A percentile compares a stretch with the other conserved stretches of the same genome.
These are phyloP conservation scores for Lactifluus rugatus DNA, from an alignment of 768 basidiomycete species.

Conservation along the genomic window DNA sequence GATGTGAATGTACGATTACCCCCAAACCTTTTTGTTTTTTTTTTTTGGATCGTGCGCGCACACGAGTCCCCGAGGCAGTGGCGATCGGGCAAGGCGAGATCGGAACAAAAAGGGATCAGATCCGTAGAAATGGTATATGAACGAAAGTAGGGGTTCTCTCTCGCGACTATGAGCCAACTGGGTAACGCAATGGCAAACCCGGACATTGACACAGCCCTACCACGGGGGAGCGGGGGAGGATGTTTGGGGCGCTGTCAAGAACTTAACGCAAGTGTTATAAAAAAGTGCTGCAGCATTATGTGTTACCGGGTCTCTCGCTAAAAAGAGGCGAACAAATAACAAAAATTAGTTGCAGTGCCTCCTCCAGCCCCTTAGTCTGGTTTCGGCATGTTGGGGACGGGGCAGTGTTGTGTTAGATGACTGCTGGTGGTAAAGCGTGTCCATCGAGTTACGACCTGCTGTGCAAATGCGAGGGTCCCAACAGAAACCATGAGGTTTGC, in stretches of 20 bases:
- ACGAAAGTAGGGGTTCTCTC: background rate
- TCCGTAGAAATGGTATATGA: constrained; percentile 4
- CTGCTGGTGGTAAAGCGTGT: background rate
- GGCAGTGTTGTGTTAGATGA: background rate
- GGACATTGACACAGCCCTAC: background rate
- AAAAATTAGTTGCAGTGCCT: background rate
- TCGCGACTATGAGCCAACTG: background rate
- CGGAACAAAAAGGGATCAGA: constrained; percentile 5
- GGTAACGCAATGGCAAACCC: background rate
- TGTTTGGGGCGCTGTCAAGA: background rate
- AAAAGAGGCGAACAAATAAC: background rate
- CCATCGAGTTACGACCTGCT: background rate
- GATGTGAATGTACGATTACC: background rate
- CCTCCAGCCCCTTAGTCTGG: background rate
- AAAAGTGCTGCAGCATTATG: background rate
- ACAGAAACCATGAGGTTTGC: constrained; percentile 1
- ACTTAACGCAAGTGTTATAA: background rate
- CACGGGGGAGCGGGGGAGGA: background rate
- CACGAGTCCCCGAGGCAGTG: constrained; percentile 8
- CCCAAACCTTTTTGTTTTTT: background rate
- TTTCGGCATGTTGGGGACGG: background rate
- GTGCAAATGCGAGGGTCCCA: background rate
- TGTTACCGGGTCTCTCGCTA: background rate
- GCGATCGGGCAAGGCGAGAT: constrained; percentile 12
- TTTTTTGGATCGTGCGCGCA: background rate